phyloP scores from a whole-genome alignment of 768 basidiomycete genomes.

The Pleurotus citrinopileatus region DNA sequence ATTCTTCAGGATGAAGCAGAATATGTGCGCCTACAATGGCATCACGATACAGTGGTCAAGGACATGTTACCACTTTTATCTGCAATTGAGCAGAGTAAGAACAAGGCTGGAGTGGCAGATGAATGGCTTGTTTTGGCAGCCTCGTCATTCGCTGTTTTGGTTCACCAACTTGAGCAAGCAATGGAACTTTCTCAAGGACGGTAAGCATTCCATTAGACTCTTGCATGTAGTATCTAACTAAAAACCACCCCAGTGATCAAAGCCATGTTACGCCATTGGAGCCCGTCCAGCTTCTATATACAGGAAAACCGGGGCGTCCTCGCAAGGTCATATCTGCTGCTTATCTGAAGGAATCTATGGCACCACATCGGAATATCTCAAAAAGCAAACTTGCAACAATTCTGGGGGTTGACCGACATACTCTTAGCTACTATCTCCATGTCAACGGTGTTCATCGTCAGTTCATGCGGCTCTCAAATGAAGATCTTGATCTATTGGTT shows the following conservation, averaged over 20 bases:
- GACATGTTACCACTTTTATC: neutral
- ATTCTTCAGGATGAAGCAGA: neutral
- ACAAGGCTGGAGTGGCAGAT: neutral
- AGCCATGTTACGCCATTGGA: neutral
- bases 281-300: neutral
- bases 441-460: neutral
- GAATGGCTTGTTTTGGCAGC: neutral
- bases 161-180: neutral
- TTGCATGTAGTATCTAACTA: neutral
- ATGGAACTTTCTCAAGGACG: neutral
- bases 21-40: neutral
- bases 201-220: neutral
- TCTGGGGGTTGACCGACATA: conserved; percentile 6
- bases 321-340: neutral
- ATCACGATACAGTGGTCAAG: neutral
- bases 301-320: neutral
- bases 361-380: neutral
- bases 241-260: neutral
- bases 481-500: conserved; percentile 6
- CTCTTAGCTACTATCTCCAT: conserved; percentile 1
- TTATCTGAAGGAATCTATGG: conserved; percentile 1
- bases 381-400: neutral
- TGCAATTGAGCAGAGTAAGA: neutral
- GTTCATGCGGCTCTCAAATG: conserved; percentile 4
- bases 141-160: neutral